Evolutionary conservation across 163 green algal genomes (phyloP).

Genomic region (Smithsoniella earleae): DNA sequence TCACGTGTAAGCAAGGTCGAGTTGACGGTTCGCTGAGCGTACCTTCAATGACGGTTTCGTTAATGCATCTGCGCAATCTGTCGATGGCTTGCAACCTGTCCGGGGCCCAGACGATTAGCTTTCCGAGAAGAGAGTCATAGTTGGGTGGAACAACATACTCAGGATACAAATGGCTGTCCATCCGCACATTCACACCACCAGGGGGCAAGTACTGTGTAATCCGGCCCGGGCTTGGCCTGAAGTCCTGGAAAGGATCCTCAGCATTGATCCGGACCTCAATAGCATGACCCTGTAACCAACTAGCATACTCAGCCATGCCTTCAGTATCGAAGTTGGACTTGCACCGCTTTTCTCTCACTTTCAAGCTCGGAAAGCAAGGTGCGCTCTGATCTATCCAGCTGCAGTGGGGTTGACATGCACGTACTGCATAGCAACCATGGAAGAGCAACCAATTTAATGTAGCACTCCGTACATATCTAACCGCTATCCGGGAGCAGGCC

Average conservation of each 20-base stretch:
- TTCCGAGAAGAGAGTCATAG: conserved; percentile 96
- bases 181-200: conserved; percentile 73
- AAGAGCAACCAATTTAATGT: too few relatives aligned
- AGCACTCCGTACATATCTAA: too few relatives aligned
- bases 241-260: conserved; percentile 93
- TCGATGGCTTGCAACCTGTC: conserved; percentile 69
- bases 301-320: too few relatives aligned
- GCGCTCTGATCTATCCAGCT: too few relatives aligned
- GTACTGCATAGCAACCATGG: too few relatives aligned
- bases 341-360: too few relatives aligned
- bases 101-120: conserved; percentile 92
- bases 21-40: too few relatives aligned
- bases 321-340: too few relatives aligned
- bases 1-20: too few relatives aligned
- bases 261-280: conserved; percentile 97
- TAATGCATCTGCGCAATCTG: conserved; percentile 79
- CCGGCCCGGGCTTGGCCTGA: conserved; percentile 70
- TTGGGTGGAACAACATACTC: conserved; percentile 92
- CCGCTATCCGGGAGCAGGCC: too few relatives aligned
- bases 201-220: conserved; percentile 55
- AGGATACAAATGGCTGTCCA: conserved; percentile 92
- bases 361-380: conserved; percentile 19
- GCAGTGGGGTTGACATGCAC: too few relatives aligned
- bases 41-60: conserved; percentile 74
- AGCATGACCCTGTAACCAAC: conserved; percentile 62